Percentiles rank a stretch among this genome's conserved stretches.
Conservation (phyloP, 768 basidiomycete species). For the Lepiota brunneoincarnata region DNA sequence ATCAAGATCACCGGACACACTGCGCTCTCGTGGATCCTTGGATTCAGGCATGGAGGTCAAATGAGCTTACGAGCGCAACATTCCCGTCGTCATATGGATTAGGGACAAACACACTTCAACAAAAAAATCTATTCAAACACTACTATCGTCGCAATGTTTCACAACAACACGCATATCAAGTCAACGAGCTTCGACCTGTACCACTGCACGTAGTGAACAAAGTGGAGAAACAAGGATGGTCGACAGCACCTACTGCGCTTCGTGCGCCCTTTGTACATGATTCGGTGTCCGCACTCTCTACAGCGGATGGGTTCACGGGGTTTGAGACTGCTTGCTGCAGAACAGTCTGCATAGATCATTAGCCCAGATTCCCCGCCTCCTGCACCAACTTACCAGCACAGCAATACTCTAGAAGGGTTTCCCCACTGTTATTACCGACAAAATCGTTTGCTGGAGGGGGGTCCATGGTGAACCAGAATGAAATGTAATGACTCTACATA, state of each 20-base stretch:
- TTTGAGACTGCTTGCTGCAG: constrained; percentile 88
- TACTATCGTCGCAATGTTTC: neutral
- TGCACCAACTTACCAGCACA: constrained; percentile 64
- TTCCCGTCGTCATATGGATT: neutral
- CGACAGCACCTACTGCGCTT: constrained; percentile 70
- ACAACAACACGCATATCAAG: constrained; percentile 13
- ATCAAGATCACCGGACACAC: constrained; percentile 62
- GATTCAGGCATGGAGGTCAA: constrained; percentile 48
- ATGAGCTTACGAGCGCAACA: constrained; percentile 42
- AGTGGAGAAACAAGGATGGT: constrained; percentile 6
- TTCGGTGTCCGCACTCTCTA: constrained; percentile 94
- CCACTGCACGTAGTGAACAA: constrained; percentile 46
- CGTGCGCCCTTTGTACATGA: constrained; percentile 98
- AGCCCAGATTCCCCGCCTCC: neutral
- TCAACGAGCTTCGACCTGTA: constrained; percentile 83
- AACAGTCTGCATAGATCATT: constrained; percentile 66
- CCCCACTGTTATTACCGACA: constrained; percentile 29
- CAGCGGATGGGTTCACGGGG: constrained; percentile 93
- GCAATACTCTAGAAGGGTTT: constrained; percentile 86
- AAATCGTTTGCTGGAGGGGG: constrained; percentile 21
- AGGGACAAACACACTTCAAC: constrained; percentile 19
- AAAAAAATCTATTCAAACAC: neutral
- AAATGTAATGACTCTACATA: too few relatives aligned
- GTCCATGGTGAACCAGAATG: constrained; percentile 22
- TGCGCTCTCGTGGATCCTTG: constrained; percentile 54